Base-by-base conservation (phyloP, 148 eudicot species). In the Nyssa sinensis region DNA sequence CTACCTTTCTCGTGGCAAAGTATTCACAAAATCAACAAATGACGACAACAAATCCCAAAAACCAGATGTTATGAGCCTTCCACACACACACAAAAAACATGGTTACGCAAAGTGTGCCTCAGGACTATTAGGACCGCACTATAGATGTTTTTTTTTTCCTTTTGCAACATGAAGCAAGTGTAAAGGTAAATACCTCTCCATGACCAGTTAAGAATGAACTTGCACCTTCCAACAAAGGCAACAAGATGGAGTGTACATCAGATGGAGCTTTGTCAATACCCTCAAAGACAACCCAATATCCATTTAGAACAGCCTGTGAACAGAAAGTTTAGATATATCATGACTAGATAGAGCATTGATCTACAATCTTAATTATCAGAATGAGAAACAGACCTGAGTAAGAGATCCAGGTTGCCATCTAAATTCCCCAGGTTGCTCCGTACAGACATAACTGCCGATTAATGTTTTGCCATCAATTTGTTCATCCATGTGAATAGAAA, bases 321-420 rank as follows among this genome's bases (percentile, higher is more conserved):
- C 32, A 32, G 21, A n/a, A 23, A 76, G 66, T 47, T 30, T 16
- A 58, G n/a, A 73, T n/a, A 51, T 35, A 59, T 59, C 64, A 71
- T 70, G 19, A 74, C 28, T 32, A 61, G 66, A 70, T 27, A 47
- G 30, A n/a, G 31, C 33, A 60, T 37, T n/a, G 34, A 37, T 29
- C 9, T 58, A 62, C 17, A 60, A 59, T 31, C 67, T 31, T 28
- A 41, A 51, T 51, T 66, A 27, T 27, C 21, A 51, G 64, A 58
- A 34, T 58, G 10, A 47, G 2, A 62, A 66, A 68, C 77, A 70
- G 57, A 95, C 98, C 97, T 95, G 98, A 60, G 97, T 91, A 64
- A 95, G 93, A 69, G 97, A 92, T 76, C 98, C 99, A 70, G 98
- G 97, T 81, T 93, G 99, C 99, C 99, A 95, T 74, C 97, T 89